Percentiles rank a stretch among this genome's conserved stretches.
Conservation (phyloP, 148 eudicot genomes). For the Fagopyrum tataricum region DNA sequence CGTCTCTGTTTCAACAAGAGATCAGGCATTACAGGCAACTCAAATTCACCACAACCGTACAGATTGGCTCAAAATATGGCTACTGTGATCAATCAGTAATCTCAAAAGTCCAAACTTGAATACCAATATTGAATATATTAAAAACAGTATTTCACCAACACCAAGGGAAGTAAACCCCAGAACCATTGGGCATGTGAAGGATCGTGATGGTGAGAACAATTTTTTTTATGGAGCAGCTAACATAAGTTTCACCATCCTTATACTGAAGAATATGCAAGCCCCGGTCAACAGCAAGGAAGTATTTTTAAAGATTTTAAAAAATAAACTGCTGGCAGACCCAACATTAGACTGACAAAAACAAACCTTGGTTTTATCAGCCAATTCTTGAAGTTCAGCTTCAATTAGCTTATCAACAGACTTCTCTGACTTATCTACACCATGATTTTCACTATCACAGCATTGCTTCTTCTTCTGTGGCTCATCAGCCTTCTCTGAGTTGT, state of each 20-base stretch:
- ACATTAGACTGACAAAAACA: slow-evolving; percentile 28
- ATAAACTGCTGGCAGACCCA: not conserved
- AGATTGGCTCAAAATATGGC: not conserved
- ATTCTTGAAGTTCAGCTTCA: slow-evolving; percentile 82
- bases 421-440: slow-evolving; percentile 30
- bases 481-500: slow-evolving; percentile 24
- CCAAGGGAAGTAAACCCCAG: not conserved
- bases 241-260: not conserved
- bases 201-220: not conserved
- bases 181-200: not conserved
- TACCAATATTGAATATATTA: not conserved
- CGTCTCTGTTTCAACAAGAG: slow-evolving; percentile 55
- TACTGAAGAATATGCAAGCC: not conserved
- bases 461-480: slow-evolving; percentile 60
- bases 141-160: not conserved
- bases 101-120: not conserved
- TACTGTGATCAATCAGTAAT: not conserved
- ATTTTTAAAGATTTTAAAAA: not conserved
- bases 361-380: slow-evolving; percentile 82
- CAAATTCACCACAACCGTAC: not conserved
- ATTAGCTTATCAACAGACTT: slow-evolving; percentile 76
- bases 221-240: not conserved
- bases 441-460: slow-evolving; percentile 23
- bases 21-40: slow-evolving; percentile 2
- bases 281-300: not conserved